A percentile compares a stretch with the other conserved stretches of the same genome.
phyloP scores from a whole-genome alignment of 2,329 filamentous ascomycete species.

The Pyrenochaeta sp. region DNA sequence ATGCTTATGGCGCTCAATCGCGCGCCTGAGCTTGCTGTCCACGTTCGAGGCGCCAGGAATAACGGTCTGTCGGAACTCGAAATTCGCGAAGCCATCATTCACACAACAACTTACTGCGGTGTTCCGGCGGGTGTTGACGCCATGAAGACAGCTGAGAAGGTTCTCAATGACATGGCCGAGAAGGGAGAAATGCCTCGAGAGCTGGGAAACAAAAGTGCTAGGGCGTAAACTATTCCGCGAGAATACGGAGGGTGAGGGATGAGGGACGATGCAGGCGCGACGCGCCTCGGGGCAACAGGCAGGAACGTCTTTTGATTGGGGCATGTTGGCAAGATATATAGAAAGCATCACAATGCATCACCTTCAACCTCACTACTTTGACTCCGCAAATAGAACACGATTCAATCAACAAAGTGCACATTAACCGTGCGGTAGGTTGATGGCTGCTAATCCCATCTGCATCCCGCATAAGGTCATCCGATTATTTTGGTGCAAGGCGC shows the following conservation, averaged over 20 bases:
- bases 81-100: slow-evolving; percentile 67
- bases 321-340: neutral
- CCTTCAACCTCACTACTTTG: neutral
- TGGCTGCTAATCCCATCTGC: too few species aligned
- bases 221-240: slow-evolving; percentile 24
- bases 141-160: slow-evolving; percentile 61
- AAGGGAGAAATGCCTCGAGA: slow-evolving; percentile 52
- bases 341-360: neutral
- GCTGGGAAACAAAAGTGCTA: slow-evolving; percentile 40
- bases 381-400: neutral
- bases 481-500: too few species aligned
- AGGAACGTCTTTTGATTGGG: neutral
- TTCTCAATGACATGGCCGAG: slow-evolving; percentile 61
- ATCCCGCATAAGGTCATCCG: too few species aligned
- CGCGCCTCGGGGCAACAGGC: neutral
- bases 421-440: too few species aligned
- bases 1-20: slow-evolving; percentile 71
- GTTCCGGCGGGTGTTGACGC: slow-evolving; percentile 64
- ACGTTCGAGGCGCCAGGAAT: slow-evolving; percentile 69
- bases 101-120: slow-evolving; percentile 62
- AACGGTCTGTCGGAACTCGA: slow-evolving; percentile 70
- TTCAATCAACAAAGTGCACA: too few species aligned
- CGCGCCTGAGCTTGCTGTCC: slow-evolving; percentile 66
- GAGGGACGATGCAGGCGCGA: slow-evolving; percentile 1
- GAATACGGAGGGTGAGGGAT: neutral